Evolutionary conservation across 2,329 filamentous ascomycete species (phyloP).

Genomic region (Colletotrichum falcatum): DNA sequence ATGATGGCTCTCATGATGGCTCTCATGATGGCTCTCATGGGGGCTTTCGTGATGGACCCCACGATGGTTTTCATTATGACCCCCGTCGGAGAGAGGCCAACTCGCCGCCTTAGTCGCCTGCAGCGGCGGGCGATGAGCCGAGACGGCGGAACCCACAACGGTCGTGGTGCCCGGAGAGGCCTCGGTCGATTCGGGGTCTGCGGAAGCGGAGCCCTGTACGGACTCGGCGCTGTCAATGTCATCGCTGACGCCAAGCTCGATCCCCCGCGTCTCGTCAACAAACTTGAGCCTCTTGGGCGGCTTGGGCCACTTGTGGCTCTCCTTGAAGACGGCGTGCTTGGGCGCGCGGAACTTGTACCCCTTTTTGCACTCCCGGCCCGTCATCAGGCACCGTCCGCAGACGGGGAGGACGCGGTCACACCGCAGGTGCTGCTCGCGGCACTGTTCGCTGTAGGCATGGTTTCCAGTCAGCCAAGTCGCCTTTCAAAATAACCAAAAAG

Average conservation of each 20-base stretch:
- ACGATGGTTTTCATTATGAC: not conserved
- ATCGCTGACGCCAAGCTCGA: conserved; percentile 35
- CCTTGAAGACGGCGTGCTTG: conserved; percentile 37
- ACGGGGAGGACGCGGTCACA: conserved; percentile 48
- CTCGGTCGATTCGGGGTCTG: conserved; percentile 2
- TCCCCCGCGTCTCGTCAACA: conserved; percentile 35
- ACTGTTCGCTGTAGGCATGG: conserved; percentile 54
- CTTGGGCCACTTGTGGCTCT: conserved; percentile 39
- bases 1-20: not conserved
- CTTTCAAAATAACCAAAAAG: not conserved
- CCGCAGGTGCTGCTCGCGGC: conserved; percentile 61
- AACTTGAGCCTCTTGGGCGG: conserved; percentile 39
- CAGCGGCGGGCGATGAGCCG: conserved; percentile 21
- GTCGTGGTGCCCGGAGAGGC: conserved; percentile 26
- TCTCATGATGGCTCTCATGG: not conserved
- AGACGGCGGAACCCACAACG: not conserved
- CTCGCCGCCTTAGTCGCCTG: conserved; percentile 33
- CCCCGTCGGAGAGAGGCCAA: conserved; percentile 25
- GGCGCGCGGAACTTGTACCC: conserved; percentile 42
- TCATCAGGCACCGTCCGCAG: conserved; percentile 40
- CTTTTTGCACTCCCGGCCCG: conserved; percentile 40
- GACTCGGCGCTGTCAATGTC: conserved; percentile 23
- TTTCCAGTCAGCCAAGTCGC: conserved; percentile 13
- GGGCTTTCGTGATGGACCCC: conserved; percentile 6
- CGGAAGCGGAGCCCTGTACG: conserved; percentile 9